Conservation (phyloP, 2,329 filamentous ascomycete species). For the Grosmannia huntii region DNA sequence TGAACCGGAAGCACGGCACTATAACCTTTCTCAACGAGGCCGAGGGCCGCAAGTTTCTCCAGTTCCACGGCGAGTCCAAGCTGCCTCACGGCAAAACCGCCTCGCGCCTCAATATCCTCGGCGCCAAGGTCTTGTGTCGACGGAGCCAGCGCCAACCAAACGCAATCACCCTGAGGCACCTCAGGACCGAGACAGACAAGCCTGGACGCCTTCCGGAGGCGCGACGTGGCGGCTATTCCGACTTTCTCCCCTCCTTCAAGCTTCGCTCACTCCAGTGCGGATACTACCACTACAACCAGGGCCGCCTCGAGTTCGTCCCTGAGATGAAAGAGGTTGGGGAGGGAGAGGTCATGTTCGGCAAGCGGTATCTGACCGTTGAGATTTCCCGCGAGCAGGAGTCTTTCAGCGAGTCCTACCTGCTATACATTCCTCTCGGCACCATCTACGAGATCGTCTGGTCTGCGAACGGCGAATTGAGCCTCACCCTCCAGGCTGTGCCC, state of each 20-base stretch:
- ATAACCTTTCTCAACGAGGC: slow-evolving; percentile 28
- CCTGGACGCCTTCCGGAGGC: neutral
- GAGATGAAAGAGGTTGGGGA: slow-evolving; percentile 24
- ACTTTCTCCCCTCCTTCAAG: slow-evolving; percentile 4
- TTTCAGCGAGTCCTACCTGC: slow-evolving; percentile 14
- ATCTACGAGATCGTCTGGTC: slow-evolving; percentile 32
- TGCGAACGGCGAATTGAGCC: slow-evolving; percentile 25
- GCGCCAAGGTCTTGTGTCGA: slow-evolving; percentile 18
- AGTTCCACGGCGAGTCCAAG: slow-evolving; percentile 15
- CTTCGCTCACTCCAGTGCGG: slow-evolving; percentile 2
- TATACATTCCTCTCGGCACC: slow-evolving; percentile 37
- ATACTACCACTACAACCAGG: slow-evolving; percentile 29
- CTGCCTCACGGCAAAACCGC: slow-evolving; percentile 8
- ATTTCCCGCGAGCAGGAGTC: slow-evolving; percentile 10
- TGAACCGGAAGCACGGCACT: slow-evolving; percentile 20
- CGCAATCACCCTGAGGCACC: slow-evolving; percentile 10
- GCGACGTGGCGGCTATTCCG: neutral
- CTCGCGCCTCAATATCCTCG: slow-evolving; percentile 16
- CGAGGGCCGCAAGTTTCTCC: slow-evolving; percentile 31
- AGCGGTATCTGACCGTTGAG: slow-evolving; percentile 26
- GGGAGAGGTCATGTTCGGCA: slow-evolving; percentile 29
- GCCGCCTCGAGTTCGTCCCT: slow-evolving; percentile 28
- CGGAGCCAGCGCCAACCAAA: slow-evolving; percentile 9
- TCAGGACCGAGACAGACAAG: slow-evolving; percentile 12
- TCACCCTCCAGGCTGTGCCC: slow-evolving; percentile 35